Percentiles rank a stretch among this genome's conserved stretches.
Evolutionary conservation across 768 basidiomycete species (phyloP).

Genomic region (Fistulinella prunicolor): DNA sequence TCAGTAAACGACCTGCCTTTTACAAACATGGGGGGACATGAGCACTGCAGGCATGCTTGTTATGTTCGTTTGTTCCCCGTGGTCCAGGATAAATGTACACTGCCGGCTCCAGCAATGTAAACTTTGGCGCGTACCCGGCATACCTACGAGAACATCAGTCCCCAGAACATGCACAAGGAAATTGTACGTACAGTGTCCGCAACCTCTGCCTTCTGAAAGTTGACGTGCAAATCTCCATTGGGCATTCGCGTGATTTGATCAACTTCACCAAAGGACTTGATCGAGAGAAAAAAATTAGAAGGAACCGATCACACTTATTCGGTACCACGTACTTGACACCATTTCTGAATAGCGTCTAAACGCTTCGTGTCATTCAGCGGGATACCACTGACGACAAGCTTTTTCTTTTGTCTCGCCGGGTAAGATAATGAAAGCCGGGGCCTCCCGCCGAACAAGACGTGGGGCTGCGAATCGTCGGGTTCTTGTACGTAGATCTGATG

Average conservation of each 20-base stretch:
- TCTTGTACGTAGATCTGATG: conserved; percentile 29
- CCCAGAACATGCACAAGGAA: neutral
- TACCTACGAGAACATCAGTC: conserved; percentile 43
- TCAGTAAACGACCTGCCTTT: conserved; percentile 16
- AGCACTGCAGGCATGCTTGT: neutral
- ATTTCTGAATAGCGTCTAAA: conserved; percentile 64
- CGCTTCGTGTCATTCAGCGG: conserved; percentile 55
- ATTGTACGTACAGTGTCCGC: conserved; percentile 65
- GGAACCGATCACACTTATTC: neutral
- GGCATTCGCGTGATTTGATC: conserved; percentile 69
- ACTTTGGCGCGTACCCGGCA: conserved; percentile 78
- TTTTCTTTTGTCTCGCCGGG: conserved; percentile 49
- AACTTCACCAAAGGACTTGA: conserved; percentile 71
- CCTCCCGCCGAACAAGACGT: conserved; percentile 28
- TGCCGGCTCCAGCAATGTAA: conserved; percentile 70
- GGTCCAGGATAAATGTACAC: conserved; percentile 75
- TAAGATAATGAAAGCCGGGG: conserved; percentile 35
- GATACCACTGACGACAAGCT: conserved; percentile 69
- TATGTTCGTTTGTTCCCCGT: conserved; percentile 47
- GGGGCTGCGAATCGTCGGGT: conserved; percentile 26
- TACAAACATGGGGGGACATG: conserved; percentile 18
- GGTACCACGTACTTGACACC: conserved; percentile 63
- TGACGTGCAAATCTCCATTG: conserved; percentile 75
- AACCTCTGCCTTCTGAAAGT: conserved; percentile 71
- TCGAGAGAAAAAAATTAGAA: conserved; percentile 10